A percentile compares a stretch with the other conserved stretches of the same genome.
Evolutionary conservation across 2,329 filamentous ascomycete genomes (phyloP).

Genomic region (Colletotrichum sp.): DNA sequence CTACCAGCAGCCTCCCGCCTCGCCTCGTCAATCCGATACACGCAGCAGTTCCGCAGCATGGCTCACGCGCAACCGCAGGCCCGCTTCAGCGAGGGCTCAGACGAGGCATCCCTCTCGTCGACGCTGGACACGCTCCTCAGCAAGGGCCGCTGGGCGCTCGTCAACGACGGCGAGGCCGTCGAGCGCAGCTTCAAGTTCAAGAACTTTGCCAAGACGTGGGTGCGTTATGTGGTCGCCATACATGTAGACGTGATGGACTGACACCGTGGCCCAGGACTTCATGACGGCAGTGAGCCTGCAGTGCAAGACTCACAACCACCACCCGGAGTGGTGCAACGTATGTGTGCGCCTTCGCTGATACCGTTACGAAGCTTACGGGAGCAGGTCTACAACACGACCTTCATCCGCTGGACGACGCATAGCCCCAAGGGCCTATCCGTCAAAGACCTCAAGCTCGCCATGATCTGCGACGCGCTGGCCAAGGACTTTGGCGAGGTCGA

Average conservation of each 20-base stretch:
- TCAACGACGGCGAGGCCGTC: conserved; percentile 55
- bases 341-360: not conserved
- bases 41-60: not conserved
- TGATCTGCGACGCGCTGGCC: conserved; percentile 64
- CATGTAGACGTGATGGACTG: not conserved
- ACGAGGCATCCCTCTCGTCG: conserved; percentile 38
- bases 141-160: conserved; percentile 54
- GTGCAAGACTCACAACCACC: conserved; percentile 71
- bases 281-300: conserved; percentile 74
- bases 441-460: conserved; percentile 67
- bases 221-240: conserved; percentile 34
- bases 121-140: conserved; percentile 38
- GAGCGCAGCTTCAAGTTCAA: conserved; percentile 68
- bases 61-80: not conserved
- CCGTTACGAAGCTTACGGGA: not conserved
- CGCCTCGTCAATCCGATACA: not conserved
- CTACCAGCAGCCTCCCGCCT: not conserved
- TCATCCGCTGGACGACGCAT: conserved; percentile 77
- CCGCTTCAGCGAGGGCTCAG: conserved; percentile 50
- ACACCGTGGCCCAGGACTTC: conserved; percentile 61
- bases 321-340: conserved; percentile 80
- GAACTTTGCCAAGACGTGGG: conserved; percentile 70
- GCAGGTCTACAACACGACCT: conserved; percentile 72
- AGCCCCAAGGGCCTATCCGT: conserved; percentile 66
- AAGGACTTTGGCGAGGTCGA: conserved; percentile 59